A percentile compares a stretch with the other conserved stretches of the same genome.
phyloP scores from a whole-genome alignment of 768 basidiomycete genomes.

The Udeniomyces megalosporus region DNA sequence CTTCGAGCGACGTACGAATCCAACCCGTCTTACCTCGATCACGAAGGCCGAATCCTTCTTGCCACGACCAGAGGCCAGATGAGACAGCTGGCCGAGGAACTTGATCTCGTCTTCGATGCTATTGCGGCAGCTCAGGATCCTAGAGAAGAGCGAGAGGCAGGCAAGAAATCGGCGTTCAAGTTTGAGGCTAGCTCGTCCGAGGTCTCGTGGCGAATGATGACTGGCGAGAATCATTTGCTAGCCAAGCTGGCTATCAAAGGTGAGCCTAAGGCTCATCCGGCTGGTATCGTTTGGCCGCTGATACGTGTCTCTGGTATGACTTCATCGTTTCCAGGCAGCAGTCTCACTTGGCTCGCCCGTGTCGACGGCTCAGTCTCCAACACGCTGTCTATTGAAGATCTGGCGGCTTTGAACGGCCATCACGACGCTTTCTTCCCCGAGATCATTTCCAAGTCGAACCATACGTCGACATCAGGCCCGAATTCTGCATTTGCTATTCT shows the following conservation, averaged over 20 bases:
- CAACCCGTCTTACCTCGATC: slow-evolving; percentile 31
- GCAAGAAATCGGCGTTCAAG: slow-evolving; percentile 59
- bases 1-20: slow-evolving; percentile 29
- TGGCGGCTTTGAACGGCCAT: slow-evolving; percentile 73
- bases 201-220: slow-evolving; percentile 84
- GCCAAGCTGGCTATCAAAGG: slow-evolving; percentile 71
- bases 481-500: slow-evolving; percentile 47
- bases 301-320: no score
- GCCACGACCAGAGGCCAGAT: slow-evolving; percentile 58
- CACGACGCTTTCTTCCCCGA: slow-evolving; percentile 71
- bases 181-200: slow-evolving; percentile 67
- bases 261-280: no score
- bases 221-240: slow-evolving; percentile 46
- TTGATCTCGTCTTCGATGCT: slow-evolving; percentile 66
- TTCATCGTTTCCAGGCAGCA: slow-evolving; percentile 29
- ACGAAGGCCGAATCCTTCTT: slow-evolving; percentile 32
- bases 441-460: slow-evolving; percentile 54
- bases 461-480: background rate
- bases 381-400: slow-evolving; percentile 53
- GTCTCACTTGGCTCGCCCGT: slow-evolving; percentile 68
- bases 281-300: no score
- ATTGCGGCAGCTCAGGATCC: slow-evolving; percentile 58
- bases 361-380: slow-evolving; percentile 77
- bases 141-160: slow-evolving; percentile 23
- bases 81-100: slow-evolving; percentile 54